Base-by-base conservation (phyloP, 73 alveolate genomes). In the Loxodes magnus region DNA sequence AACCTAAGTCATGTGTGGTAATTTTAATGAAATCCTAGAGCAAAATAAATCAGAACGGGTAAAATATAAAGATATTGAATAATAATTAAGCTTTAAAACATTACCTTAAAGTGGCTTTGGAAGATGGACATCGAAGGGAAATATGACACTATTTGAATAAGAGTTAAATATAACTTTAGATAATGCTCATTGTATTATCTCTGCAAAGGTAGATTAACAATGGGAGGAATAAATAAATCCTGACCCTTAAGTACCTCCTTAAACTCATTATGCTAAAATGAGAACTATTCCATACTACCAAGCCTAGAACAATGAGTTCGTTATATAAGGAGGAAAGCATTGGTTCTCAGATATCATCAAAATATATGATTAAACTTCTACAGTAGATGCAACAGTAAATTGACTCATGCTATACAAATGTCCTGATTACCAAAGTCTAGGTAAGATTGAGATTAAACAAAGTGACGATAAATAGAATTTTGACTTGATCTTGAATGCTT, bases 221-320 rank as follows among this genome's bases (percentile, higher is more conserved):
- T 79, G 87, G 80, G 63, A 35, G 16, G 5, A 46, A 2, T 84
- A 79, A 52, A 52, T 26, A 1, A 35, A 50, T 27, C 93, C 93
- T 14, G 88, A 79, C 37, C 93, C 93, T 16, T 37, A 79, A 0
- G 79, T 79, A 5, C 56, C 49, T 3, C 93, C 93, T 1, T 84
- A 79, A 46, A 41, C 81, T 2, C 87, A 79, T 38, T 64, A 66
- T 4, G 77, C 58, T 17, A 65, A 69, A 34, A 36, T 67, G 51
- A 74, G 82, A 59, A 53, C 43, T 22, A 17, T 5, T 5, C 51
- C 43, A 21, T 23, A 59, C 21, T 59, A 59, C 17, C 7, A 46
- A 2, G 59, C 27, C 1, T 10, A 9, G 1, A 16, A 0, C 34
- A 2, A 25, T 5, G 17, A 10, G 9, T 46, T 10, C 2, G 17